phyloP scores from a whole-genome alignment of 116 monocot genomes.

The Iris pallida region DNA sequence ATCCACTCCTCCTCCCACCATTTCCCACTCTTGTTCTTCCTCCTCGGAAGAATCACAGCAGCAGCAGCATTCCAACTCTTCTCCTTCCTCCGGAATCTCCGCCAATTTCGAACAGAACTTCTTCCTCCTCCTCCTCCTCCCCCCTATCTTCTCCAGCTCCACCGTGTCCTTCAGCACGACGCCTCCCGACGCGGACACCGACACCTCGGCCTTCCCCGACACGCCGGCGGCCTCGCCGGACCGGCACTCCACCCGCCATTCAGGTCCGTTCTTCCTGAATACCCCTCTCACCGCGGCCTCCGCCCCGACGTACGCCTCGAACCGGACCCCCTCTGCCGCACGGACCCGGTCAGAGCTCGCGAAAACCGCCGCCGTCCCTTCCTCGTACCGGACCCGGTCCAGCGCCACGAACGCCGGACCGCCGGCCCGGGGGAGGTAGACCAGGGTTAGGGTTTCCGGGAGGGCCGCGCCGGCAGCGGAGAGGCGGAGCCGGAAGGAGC shows the following conservation, averaged over 20 bases:
- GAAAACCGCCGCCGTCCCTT: slow-evolving; percentile 19
- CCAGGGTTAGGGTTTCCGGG: slow-evolving; percentile 43
- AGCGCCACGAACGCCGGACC: slow-evolving; percentile 30
- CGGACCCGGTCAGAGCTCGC: slow-evolving; percentile 42
- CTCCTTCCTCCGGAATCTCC: slow-evolving; percentile 55
- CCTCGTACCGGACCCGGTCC: slow-evolving; percentile 28
- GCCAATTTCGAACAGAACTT: slow-evolving; percentile 48
- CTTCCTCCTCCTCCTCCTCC: slow-evolving; percentile 8
- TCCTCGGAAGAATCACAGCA: slow-evolving; percentile 13
- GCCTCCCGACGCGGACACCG: slow-evolving; percentile 39
- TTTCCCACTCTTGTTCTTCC: slow-evolving; percentile 7
- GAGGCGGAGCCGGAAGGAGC: slow-evolving; percentile 57
- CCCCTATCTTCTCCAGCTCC: slow-evolving; percentile 16
- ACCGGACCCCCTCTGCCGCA: slow-evolving; percentile 34
- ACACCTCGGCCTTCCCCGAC: slow-evolving; percentile 18
- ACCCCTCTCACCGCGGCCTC: slow-evolving; percentile 33
- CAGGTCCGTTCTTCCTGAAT: slow-evolving; percentile 18
- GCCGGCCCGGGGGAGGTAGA: slow-evolving; percentile 45
- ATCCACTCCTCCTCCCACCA: slow-evolving; percentile 21
- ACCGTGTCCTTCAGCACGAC: slow-evolving; percentile 37
- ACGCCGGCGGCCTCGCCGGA: slow-evolving; percentile 8
- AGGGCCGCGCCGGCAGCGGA: slow-evolving; percentile 4
- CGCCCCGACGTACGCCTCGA: slow-evolving; percentile 47
- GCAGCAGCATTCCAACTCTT: slow-evolving; percentile 28
- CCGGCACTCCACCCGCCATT: slow-evolving; percentile 48